These are phyloP conservation scores for Corymbia calophylla DNA, from an alignment of 441 rosid species.

Conservation along the genomic window DNA sequence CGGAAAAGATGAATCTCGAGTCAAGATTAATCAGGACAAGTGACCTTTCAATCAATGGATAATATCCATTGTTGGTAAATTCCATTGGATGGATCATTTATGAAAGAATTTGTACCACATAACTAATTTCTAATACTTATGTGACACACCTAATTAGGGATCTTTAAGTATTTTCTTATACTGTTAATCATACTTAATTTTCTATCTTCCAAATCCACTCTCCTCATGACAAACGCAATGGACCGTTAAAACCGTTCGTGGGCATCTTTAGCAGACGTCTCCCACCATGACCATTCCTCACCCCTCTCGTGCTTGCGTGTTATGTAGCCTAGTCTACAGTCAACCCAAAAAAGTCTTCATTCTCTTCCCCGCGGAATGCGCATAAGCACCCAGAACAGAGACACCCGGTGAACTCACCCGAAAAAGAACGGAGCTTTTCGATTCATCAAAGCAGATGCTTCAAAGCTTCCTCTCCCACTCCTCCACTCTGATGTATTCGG, in stretches of 20 bases:
- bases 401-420: background rate
- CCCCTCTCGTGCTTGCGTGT: background rate
- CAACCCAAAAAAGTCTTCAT: background rate
- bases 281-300: background rate
- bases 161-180: background rate
- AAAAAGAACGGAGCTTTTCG: constrained; percentile 6
- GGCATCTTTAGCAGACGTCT: background rate
- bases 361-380: background rate
- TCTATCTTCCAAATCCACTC: background rate
- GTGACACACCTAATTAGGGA: background rate
- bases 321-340: background rate
- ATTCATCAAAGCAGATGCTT: constrained; percentile 16
- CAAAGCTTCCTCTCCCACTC: constrained; percentile 11
- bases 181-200: background rate
- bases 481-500: constrained; percentile 19
- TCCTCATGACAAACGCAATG: background rate
- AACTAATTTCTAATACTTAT: too few relatives aligned
- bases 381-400: background rate
- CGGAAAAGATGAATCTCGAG: background rate
- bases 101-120: background rate
- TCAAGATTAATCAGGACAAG: background rate
- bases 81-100: background rate
- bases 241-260: background rate
- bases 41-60: background rate
- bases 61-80: background rate